Evolutionary conservation across 2,329 filamentous ascomycete genomes (phyloP).

Genomic region (Fusarium verrucosum): DNA sequence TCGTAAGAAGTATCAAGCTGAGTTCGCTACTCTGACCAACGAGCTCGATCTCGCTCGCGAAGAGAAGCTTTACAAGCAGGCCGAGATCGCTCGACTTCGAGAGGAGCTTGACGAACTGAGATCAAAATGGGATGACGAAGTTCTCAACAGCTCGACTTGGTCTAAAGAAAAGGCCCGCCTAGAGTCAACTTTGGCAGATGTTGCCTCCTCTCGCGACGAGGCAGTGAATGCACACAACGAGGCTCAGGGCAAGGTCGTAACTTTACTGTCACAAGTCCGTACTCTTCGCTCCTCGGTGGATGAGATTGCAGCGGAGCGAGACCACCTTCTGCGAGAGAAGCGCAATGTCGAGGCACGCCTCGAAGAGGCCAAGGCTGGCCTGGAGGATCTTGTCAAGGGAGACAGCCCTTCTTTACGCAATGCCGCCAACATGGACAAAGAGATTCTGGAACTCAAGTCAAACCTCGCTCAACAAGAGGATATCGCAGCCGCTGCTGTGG

Average conservation of each 20-base stretch:
- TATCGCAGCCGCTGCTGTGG: conserved; percentile 87
- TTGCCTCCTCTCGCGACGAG: conserved; percentile 92
- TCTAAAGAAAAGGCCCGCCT: conserved; percentile 96
- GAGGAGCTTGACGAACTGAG: conserved; percentile 95
- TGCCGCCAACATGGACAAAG: conserved; percentile 86
- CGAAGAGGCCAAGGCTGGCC: conserved; percentile 84
- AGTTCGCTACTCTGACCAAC: conserved; percentile 87
- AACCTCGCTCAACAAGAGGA: conserved; percentile 92
- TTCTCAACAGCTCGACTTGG: conserved; percentile 97
- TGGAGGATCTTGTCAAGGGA: conserved; percentile 87
- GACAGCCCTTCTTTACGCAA: conserved; percentile 89
- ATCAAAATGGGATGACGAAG: conserved; percentile 97
- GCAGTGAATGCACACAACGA: conserved; percentile 93
- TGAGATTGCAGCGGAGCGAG: conserved; percentile 84
- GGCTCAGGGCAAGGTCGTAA: conserved; percentile 91
- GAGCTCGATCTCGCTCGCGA: conserved; percentile 95
- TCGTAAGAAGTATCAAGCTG: conserved; percentile 94
- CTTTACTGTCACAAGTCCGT: conserved; percentile 88
- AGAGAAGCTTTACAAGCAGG: conserved; percentile 84
- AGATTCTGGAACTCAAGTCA: conserved; percentile 89
- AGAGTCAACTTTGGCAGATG: conserved; percentile 87
- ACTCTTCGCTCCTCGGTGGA: conserved; percentile 84
- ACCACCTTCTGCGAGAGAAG: conserved; percentile 87
- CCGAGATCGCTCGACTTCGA: conserved; percentile 86
- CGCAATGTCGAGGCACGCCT: conserved; percentile 85